These are phyloP conservation scores for Coemansia sp. DNA, from an alignment of 192 early-diverging fungal species.

Conservation along the genomic window DNA sequence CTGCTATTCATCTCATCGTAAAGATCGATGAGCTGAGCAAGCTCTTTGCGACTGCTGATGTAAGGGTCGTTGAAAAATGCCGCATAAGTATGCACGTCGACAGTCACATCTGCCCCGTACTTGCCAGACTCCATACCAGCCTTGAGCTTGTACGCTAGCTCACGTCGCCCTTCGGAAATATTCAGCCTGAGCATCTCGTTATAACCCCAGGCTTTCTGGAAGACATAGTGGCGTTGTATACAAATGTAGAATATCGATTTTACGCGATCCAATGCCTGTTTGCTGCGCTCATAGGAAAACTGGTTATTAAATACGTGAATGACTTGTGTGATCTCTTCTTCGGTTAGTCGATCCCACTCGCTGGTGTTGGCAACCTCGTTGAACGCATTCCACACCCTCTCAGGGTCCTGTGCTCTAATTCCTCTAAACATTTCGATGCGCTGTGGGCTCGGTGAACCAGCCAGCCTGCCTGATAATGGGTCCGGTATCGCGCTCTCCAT, in stretches of 20 bases:
- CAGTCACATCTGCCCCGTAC: constrained; percentile 15
- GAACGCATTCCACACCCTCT: constrained; percentile 36
- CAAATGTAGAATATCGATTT: constrained; percentile 16
- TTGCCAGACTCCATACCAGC: constrained; percentile 21
- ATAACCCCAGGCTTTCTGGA: constrained; percentile 17
- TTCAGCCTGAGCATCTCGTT: constrained; percentile 46
- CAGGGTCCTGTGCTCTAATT: constrained; percentile 15
- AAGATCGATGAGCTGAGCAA: constrained; percentile 19
- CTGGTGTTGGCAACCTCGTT: constrained; percentile 18
- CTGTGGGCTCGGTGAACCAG: constrained; percentile 11
- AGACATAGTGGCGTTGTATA: constrained; percentile 5
- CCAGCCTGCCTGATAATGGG: not conserved
- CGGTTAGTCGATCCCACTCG: constrained; percentile 32
- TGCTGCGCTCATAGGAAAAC: constrained; percentile 28
- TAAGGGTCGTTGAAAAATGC: constrained; percentile 39
- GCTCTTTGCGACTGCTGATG: constrained; percentile 11
- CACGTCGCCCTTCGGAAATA: constrained; percentile 20
- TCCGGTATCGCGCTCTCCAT: not conserved
- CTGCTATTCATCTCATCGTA: constrained; percentile 46
- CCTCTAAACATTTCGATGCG: constrained; percentile 28
- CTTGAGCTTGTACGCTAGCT: constrained; percentile 30
- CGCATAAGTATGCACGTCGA: constrained; percentile 37
- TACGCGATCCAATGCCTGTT: constrained; percentile 16
- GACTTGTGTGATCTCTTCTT: constrained; percentile 33
- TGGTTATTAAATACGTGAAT: constrained; percentile 40